Percentiles rank a stretch among this genome's conserved stretches.
Evolutionary conservation across 129 eudicot genomes (phyloP).

Genomic region (Cynara cardunculus): DNA sequence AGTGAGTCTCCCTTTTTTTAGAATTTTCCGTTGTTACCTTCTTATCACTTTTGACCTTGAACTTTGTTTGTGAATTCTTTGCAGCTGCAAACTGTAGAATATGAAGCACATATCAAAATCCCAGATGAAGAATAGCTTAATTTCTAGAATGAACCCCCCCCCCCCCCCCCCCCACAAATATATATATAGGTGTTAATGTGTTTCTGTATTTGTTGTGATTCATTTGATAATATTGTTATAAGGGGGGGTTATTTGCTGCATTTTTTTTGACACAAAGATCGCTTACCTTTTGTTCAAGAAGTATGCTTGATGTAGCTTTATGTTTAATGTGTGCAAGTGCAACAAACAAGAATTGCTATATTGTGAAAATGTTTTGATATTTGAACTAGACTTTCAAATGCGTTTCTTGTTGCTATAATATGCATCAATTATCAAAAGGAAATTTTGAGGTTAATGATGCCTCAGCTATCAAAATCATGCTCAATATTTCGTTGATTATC

Average conservation of each 20-base stretch:
- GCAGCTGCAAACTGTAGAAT: conserved; percentile 92
- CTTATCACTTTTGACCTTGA: neutral
- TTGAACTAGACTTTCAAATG: neutral
- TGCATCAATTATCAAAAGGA: neutral
- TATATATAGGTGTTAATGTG: neutral
- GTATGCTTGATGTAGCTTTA: neutral
- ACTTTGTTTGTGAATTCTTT: conserved; percentile 1
- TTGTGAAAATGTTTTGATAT: neutral
- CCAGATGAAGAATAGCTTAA: neutral
- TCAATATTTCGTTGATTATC: too few relatives aligned
- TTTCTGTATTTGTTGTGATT: conserved; percentile 7
- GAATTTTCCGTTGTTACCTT: neutral
- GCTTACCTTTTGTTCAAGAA: neutral
- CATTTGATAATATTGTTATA: neutral
- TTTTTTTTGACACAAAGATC: neutral
- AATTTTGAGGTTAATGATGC: neutral
- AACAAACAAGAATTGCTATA: neutral
- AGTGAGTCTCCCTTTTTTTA: conserved; percentile 45
- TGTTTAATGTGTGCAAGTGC: neutral
- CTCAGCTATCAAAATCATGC: too few relatives aligned
- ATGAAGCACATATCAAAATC: conserved; percentile 27
- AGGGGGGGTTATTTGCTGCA: neutral
- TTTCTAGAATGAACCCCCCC: neutral
- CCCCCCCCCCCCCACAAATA: too few relatives aligned
- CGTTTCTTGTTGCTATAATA: neutral